Base-by-base conservation (phyloP, 2,329 filamentous ascomycete species). In the Chaetomiaceae sp. region DNA sequence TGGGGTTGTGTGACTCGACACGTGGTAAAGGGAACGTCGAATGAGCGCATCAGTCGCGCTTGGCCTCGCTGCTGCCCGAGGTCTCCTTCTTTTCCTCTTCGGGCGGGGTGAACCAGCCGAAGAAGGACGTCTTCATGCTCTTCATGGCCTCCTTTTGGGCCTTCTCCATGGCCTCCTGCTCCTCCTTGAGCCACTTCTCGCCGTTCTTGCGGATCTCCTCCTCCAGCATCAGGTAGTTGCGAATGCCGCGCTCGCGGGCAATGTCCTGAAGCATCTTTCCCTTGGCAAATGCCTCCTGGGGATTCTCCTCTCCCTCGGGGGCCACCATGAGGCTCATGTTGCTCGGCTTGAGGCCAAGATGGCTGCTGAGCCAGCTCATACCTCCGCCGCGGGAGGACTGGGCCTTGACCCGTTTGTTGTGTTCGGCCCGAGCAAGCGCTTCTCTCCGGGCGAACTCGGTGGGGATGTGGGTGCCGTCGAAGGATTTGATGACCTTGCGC, bases 221-320 rank as follows among this genome's bases (percentile, higher is more conserved):
- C 70, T 97, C 92, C 55, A 97, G 78, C 60, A 85, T 72, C 74
- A 95, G 82, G 70, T 97, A 99, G 70, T 91, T 87, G 68, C 86
- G 85, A 72, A 91, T 87, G 30, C 93, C 93, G 44, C 90, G 81
- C 72, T 99, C 93, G 44, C 93, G 84, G 44, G 93, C 90, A 68
- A 95, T 85, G 65, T 99, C 93, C 70, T 91, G 90, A 59, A 96
- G 75, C 89, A 97, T 96, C 80, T 97, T 99, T 62, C 92, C 93
- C 69, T 96, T 85, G 2, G 87, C 84, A 55, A 93, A 81, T 12
- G 87, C 89, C 66, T 95, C 89, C 2, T 79, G 77, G 1, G 87
- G 78, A 60, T 78, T 83, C 56, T 81, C 77, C 65, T 91, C 86
- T 44, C 88, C 85, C 43, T 87, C 83, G 3, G 71, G 70, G 2